Percentiles rank a stretch among this genome's conserved stretches.
Conservation (phyloP, 2,329 filamentous ascomycete genomes). For the Penicillium sp. region DNA sequence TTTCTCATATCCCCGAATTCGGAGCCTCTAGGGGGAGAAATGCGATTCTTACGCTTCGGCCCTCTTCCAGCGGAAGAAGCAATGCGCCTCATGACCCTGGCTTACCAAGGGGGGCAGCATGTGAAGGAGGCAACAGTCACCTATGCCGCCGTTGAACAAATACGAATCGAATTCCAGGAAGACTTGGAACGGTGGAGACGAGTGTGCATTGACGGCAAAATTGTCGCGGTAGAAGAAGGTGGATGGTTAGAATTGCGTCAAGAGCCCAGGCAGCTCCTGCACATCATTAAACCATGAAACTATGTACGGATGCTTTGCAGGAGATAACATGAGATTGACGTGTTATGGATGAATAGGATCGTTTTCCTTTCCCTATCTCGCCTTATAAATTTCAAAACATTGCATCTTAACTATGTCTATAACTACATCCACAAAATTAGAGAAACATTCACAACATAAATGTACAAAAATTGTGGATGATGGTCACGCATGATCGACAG, state of each 20-base stretch:
- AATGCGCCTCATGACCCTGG: conserved; percentile 73
- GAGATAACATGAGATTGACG: too few relatives aligned
- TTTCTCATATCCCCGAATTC: conserved; percentile 80
- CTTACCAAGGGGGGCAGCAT: conserved; percentile 60
- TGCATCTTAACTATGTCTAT: too few relatives aligned
- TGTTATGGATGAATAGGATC: too few relatives aligned
- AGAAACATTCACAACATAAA: background rate
- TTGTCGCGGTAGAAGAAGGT: conserved; percentile 69
- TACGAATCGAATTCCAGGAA: conserved; percentile 68
- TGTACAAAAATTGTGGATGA: background rate
- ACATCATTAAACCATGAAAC: conserved; percentile 10
- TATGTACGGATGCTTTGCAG: background rate
- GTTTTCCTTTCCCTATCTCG: too few relatives aligned
- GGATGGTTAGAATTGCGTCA: conserved; percentile 68
- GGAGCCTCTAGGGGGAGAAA: conserved; percentile 66
- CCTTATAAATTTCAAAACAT: too few relatives aligned
- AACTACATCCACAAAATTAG: too few relatives aligned
- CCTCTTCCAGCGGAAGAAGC: conserved; percentile 64
- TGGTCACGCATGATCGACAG: background rate
- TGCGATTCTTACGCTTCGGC: conserved; percentile 76
- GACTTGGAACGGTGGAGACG: conserved; percentile 69
- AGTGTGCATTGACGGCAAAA: conserved; percentile 89
- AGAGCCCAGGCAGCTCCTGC: conserved; percentile 24
- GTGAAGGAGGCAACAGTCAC: conserved; percentile 58
- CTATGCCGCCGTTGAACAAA: conserved; percentile 69